phyloP scores from a whole-genome alignment of 805 yeast species.

The Geotrichum ghanense region DNA sequence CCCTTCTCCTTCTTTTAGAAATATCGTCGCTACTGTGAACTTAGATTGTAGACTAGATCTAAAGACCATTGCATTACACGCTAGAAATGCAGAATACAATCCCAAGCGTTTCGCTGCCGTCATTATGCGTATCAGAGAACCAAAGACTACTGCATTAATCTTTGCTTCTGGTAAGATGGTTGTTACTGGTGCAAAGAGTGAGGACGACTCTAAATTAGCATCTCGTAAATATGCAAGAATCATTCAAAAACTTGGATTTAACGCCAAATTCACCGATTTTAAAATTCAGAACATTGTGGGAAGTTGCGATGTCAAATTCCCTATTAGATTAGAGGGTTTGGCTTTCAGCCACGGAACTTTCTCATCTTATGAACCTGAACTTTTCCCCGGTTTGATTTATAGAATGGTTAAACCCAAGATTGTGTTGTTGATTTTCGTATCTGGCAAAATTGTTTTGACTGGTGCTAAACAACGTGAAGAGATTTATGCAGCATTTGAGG shows the following conservation, averaged over 20 bases:
- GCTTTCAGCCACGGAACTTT: conserved; percentile 98
- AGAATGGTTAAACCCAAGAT: conserved; percentile 99
- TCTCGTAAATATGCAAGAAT: conserved; percentile 96
- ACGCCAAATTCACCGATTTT: conserved; percentile 95
- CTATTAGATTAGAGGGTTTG: conserved; percentile 91
- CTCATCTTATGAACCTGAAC: conserved; percentile 96
- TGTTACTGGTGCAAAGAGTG: conserved; percentile 98
- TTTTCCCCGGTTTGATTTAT: conserved; percentile 95
- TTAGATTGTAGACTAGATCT: conserved; percentile 91
- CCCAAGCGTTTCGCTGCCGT: conserved; percentile 98
- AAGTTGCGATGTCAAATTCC: conserved; percentile 96
- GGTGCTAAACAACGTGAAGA: conserved; percentile 99
- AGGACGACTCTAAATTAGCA: conserved; percentile 96
- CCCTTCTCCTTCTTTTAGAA: conserved; percentile 48
- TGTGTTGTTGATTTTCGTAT: conserved; percentile 87
- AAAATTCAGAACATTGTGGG: conserved; percentile 98
- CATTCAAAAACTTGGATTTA: conserved; percentile 93
- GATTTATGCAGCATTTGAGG: conserved; percentile 95
- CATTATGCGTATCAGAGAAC: conserved; percentile 98
- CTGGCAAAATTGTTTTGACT: conserved; percentile 93
- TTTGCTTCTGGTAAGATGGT: conserved; percentile 99
- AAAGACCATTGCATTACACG: conserved; percentile 95
- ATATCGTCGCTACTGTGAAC: conserved; percentile 96
- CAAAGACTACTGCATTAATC: conserved; percentile 93
- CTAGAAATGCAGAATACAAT: conserved; percentile 97